Percentiles rank a stretch among this genome's conserved stretches.
These are phyloP conservation scores for Cytospora schulzeri DNA, from an alignment of 2,329 filamentous ascomycete species.

Conservation along the genomic window DNA sequence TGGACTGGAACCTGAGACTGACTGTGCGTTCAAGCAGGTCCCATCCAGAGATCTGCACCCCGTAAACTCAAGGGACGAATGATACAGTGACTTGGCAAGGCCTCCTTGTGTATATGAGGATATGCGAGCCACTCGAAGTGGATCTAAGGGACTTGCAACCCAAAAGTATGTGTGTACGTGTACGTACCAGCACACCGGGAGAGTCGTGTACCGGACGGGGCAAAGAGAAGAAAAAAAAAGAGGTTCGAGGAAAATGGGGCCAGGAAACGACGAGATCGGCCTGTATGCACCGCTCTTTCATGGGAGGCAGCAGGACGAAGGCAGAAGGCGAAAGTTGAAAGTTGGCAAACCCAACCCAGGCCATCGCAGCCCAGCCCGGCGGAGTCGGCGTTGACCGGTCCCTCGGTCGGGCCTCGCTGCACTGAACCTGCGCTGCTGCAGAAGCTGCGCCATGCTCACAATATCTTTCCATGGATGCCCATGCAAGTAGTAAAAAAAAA, in stretches of 20 bases:
- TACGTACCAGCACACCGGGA: background rate
- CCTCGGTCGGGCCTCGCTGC: conserved; percentile 10
- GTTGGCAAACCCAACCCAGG: conserved; percentile 14
- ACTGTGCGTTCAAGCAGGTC: background rate
- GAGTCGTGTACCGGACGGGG: background rate
- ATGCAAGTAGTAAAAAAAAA: conserved; percentile 45
- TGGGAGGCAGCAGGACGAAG: conserved; percentile 11
- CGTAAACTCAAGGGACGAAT: background rate
- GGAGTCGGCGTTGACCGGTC: conserved; percentile 4
- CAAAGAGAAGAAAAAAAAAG: background rate
- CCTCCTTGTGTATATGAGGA: background rate
- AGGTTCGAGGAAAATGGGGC: background rate
- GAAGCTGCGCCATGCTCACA: conserved; percentile 41
- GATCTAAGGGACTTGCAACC: background rate
- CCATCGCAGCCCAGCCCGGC: conserved; percentile 14
- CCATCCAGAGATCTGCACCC: background rate
- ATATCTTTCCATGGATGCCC: background rate
- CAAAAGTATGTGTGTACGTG: background rate
- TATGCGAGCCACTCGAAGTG: background rate
- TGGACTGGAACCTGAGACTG: conserved; percentile 2
- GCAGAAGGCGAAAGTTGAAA: conserved; percentile 16
- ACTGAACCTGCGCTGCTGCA: conserved; percentile 30
- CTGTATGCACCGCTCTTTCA: background rate
- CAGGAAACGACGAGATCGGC: background rate
- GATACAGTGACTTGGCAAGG: background rate